Percentiles rank a stretch among this genome's conserved stretches.
Evolutionary conservation across 805 yeast genomes (phyloP).

Genomic region (Candida ipomoeae): DNA sequence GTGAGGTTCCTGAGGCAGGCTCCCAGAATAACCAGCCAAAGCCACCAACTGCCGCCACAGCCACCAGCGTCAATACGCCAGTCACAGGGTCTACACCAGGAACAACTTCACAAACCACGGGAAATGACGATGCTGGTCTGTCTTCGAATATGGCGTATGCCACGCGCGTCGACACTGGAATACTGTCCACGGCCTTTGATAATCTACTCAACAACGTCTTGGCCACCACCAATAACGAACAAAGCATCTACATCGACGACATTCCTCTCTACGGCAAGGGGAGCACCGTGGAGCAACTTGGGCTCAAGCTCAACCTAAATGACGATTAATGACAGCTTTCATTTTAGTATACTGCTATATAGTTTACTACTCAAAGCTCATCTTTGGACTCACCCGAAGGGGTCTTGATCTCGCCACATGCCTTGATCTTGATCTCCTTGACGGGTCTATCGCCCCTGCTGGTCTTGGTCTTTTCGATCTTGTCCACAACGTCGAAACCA

Average conservation of each 20-base stretch:
- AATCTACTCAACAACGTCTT: slow-evolving; percentile 25
- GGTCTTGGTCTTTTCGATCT: slow-evolving; percentile 72
- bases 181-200: slow-evolving; percentile 30
- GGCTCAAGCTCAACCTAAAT: slow-evolving; percentile 25
- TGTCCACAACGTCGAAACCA: slow-evolving; percentile 77
- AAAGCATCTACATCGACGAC: slow-evolving; percentile 33
- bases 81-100: slow-evolving; percentile 16
- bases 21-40: neutral
- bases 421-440: slow-evolving; percentile 58
- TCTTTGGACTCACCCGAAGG: slow-evolving; percentile 24
- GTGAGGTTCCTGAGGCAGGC: slow-evolving; percentile 5
- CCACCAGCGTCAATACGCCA: slow-evolving; percentile 14
- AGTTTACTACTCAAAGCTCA: slow-evolving; percentile 22
- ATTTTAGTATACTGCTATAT: neutral
- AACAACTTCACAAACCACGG: slow-evolving; percentile 14
- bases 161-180: slow-evolving; percentile 18
- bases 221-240: slow-evolving; percentile 14
- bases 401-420: slow-evolving; percentile 62
- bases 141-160: slow-evolving; percentile 6
- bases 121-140: slow-evolving; percentile 12
- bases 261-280: slow-evolving; percentile 39
- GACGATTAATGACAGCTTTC: slow-evolving; percentile 9
- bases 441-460: slow-evolving; percentile 68
- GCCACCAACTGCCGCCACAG: slow-evolving; percentile 4
- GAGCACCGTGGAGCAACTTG: slow-evolving; percentile 35